Evolutionary conservation across 345 rosid species (phyloP).

Genomic region (Anacardium occidentale): DNA sequence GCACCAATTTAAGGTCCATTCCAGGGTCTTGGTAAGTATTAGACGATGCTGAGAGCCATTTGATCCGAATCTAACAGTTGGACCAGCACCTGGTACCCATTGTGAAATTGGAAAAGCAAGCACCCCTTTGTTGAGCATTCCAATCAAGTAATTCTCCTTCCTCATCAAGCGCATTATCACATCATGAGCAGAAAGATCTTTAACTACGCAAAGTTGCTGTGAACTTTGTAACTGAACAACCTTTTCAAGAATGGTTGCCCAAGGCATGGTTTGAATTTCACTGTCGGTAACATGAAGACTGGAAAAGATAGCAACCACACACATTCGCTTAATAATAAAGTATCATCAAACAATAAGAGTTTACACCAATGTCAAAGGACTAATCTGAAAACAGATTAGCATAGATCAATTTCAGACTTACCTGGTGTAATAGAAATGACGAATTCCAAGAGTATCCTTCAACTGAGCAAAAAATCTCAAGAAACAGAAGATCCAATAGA

Average conservation of each 20-base stretch:
- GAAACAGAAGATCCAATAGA: constrained; percentile 89
- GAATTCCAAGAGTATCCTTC: constrained; percentile 76
- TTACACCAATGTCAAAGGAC: constrained; percentile 8
- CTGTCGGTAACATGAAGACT: constrained; percentile 89
- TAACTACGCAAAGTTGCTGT: constrained; percentile 81
- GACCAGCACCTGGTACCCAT: constrained; percentile 98
- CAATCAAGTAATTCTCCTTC: constrained; percentile 97
- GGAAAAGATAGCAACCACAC: constrained; percentile 34
- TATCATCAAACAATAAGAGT: background rate
- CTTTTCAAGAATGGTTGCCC: constrained; percentile 91
- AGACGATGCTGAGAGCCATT: constrained; percentile 53
- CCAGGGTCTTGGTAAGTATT: constrained; percentile 87
- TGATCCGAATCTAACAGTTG: constrained; percentile 53
- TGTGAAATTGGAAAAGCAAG: constrained; percentile 80
- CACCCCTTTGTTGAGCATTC: constrained; percentile 94
- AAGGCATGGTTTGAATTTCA: constrained; percentile 91
- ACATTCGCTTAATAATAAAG: background rate
- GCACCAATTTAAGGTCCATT: constrained; percentile 99
- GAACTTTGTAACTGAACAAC: constrained; percentile 81
- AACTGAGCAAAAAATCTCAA: constrained; percentile 86
- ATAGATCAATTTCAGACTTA: constrained; percentile 28
- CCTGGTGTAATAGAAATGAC: constrained; percentile 84
- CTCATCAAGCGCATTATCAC: constrained; percentile 95
- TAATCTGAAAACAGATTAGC: background rate
- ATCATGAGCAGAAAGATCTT: constrained; percentile 97